phyloP scores from a whole-genome alignment of 139 green algal species.

The Chlamydomonas sphaeroides region DNA sequence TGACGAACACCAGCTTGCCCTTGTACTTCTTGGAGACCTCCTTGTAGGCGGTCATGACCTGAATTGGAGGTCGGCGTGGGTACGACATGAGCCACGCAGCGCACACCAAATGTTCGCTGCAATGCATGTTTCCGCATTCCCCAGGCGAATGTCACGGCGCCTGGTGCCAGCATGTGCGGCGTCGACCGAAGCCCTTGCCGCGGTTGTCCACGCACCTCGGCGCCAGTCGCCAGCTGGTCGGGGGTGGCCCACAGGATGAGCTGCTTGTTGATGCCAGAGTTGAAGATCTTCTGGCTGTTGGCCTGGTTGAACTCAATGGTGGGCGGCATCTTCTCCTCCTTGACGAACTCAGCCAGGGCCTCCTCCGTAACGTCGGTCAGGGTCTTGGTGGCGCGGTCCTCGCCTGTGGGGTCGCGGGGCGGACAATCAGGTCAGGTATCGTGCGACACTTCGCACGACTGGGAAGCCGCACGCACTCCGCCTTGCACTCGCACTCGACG shows the following conservation, averaged over 20 bases:
- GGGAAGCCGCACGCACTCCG: no score
- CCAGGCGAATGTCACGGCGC: no score
- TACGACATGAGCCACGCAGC: no score
- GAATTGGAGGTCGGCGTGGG: no score
- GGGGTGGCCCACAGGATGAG: conserved; percentile 60
- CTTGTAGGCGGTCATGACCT: conserved; percentile 46
- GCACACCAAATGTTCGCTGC: no score
- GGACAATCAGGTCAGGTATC: no score
- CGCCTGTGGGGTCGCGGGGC: no score
- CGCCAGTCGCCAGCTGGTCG: conserved; percentile 12
- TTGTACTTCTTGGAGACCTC: conserved; percentile 52
- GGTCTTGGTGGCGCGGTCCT: conserved; percentile 31
- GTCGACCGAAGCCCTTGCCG: no score
- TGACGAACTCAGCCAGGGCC: conserved; percentile 59
- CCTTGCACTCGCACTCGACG: no score
- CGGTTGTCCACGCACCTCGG: conserved; percentile 11
- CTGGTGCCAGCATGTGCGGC: no score
- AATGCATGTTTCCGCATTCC: no score
- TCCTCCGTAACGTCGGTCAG: conserved; percentile 27
- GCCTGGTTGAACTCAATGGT: conserved; percentile 78
- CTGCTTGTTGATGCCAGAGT: conserved; percentile 76
- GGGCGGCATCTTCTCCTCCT: conserved; percentile 76
- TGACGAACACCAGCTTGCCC: conserved; percentile 81
- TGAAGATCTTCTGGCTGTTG: conserved; percentile 83
- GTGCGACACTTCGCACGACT: no score